Conservation (phyloP, 352 stramenopile species). For the Phytophthora agathidicida region DNA sequence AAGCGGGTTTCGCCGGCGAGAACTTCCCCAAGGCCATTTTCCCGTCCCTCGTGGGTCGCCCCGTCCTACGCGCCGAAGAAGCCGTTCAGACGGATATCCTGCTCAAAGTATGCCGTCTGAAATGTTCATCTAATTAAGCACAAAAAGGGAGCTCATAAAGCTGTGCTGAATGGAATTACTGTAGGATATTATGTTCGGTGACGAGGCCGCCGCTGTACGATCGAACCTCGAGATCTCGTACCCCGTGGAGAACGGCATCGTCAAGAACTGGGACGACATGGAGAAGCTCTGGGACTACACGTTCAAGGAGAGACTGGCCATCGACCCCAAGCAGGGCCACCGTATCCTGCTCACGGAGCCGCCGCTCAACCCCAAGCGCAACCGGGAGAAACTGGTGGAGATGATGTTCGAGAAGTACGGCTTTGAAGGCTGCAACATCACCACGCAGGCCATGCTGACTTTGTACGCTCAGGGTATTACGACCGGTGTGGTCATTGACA, state of each 20-base stretch:
- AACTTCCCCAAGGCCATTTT: constrained; percentile 96
- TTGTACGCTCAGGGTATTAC: constrained; percentile 92
- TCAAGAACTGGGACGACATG: constrained; percentile 98
- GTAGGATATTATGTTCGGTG: constrained; percentile 95
- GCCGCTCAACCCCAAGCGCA: constrained; percentile 92
- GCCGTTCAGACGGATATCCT: constrained; percentile 85
- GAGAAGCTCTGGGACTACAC: constrained; percentile 97
- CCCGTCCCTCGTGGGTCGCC: constrained; percentile 93
- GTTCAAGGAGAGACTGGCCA: constrained; percentile 91
- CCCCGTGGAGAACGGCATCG: constrained; percentile 96
- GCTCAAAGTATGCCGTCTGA: constrained; percentile 66
- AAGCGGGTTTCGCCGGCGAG: constrained; percentile 93
- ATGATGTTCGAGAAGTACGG: constrained; percentile 95
- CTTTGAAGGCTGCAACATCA: constrained; percentile 91
- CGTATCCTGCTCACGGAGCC: constrained; percentile 94
- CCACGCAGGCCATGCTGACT: constrained; percentile 93
- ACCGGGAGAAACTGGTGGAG: constrained; percentile 92
- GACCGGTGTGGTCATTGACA: constrained; percentile 93
- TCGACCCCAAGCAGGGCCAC: constrained; percentile 66
- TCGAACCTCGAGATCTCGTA: constrained; percentile 90
- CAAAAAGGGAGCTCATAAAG: constrained; percentile 4
- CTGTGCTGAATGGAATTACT: neutral
- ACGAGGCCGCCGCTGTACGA: constrained; percentile 90
- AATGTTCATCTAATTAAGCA: neutral
- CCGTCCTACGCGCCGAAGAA: constrained; percentile 95